Evolutionary conservation across 306 rosid genomes (phyloP), one percentile per base, ranked within the genome.

Genomic region (Lathyrus oleraceus): DNA sequence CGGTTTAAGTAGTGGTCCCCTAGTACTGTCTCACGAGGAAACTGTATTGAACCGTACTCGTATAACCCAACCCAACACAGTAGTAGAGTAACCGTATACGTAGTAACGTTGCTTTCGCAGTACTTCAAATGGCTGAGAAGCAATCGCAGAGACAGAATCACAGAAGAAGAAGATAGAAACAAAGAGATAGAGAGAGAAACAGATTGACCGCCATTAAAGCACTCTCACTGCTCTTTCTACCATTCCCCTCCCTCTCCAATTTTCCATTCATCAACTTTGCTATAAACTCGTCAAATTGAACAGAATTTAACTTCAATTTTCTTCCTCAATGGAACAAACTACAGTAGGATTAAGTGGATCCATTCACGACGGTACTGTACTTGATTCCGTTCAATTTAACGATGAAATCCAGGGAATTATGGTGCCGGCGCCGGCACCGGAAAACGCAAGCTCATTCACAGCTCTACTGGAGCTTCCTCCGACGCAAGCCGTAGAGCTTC

Each of bases 401-500:
- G 94, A 93, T 35, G 97, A 90, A 82, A 84, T 93, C 69, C 96
- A 83, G 58, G 85, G 90, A 45, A 85, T 93, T 74, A 81, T 93
- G 66, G 65, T 87, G 25, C 82, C 82, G 21, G 79, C 81, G 9
- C 86, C 89, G 71, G 80, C 85, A 27, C 86, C 89, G 78, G 98
- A 93, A 66, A 93, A 78, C 81, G 85, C 83, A 12, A 86, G 87
- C 82, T 88, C 96, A 51, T 93, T 93, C 83, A 93, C 94, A 3
- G 98, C 96, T 58, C 96, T 93, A 60, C 86, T 93, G 4, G 97
- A 88, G 70, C 98, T 93, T 6, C 97, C 97, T 11, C 86, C 96
- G 13, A 82, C 87, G 8, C 87, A 90, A 65, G 96, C 91, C 25
- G 78, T 93, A 66, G 94, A 93, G 82, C 93, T 93, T 21, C 97